phyloP scores from a whole-genome alignment of 2,329 filamentous ascomycete species.

The Raffaelea deltoideospora region DNA sequence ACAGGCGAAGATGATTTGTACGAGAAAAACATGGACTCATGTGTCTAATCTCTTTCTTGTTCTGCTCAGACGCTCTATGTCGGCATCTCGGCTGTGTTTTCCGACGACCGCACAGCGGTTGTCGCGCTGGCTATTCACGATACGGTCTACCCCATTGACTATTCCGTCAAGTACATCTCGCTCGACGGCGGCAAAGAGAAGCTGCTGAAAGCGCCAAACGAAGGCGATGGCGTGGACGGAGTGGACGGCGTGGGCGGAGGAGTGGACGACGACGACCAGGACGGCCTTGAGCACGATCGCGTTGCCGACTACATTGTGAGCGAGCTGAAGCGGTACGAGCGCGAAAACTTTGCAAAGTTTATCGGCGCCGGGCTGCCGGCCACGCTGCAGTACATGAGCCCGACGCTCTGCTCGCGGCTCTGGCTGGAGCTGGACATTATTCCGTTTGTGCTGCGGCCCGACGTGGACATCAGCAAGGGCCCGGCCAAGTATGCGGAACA shows the following conservation, averaged over 20 bases:
- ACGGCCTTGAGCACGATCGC: conserved; percentile 24
- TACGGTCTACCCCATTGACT: conserved; percentile 60
- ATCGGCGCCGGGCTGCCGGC: conserved; percentile 56
- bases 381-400: conserved; percentile 43
- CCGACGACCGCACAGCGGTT: conserved; percentile 34
- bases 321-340: conserved; percentile 43
- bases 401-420: conserved; percentile 50
- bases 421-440: conserved; percentile 69
- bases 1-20: too few species aligned
- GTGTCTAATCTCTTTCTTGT: too few species aligned
- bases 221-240: too few species aligned
- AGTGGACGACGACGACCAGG: conserved; percentile 23
- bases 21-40: too few species aligned
- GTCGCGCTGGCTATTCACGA: conserved; percentile 59
- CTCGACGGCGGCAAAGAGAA: too few species aligned
- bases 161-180: conserved; percentile 44
- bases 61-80: conserved; percentile 37
- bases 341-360: conserved; percentile 56
- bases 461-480: conserved; percentile 26
- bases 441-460: conserved; percentile 46
- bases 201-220: too few species aligned
- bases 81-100: conserved; percentile 43
- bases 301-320: conserved; percentile 45
- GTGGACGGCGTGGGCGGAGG: too few species aligned
- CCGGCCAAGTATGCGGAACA: too few species aligned